Evolutionary conservation across 192 early-diverging fungal genomes (phyloP), one percentile per base, ranked within the genome.

Genomic region (Backusella tuberculispora): DNA sequence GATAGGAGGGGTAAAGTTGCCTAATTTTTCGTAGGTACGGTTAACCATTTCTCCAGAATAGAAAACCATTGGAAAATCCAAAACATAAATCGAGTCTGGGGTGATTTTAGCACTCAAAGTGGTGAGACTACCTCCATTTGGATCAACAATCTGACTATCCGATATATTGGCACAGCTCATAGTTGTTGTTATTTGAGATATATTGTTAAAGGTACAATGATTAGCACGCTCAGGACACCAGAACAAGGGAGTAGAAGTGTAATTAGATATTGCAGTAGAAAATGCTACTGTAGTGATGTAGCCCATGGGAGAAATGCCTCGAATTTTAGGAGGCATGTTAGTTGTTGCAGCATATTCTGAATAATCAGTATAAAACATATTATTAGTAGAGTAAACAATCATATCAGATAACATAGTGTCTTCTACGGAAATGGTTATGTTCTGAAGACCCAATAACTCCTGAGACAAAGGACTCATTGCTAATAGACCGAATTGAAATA

Each of bases 401-500:
- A 24, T 60, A 60, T 60, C 9, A 26, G 53, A 60, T 2, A 8
- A 60, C 17, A 1, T 46, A 60, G 7, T 4, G 21, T 60, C 53
- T 24, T 60, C 53, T 24, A 60, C 1, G 1, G 53, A 60, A 24
- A 60, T 0, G 21, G 53, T 60, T 26, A 24, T n/a, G 12, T 60
- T 60, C 13, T 24, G 21, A 26, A 60, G 21, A 4, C 53, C 53
- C 12, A 69, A 6, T 26, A 69, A 24, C 6, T 40, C 68, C 42
- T 47, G 68, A 46, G 68, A 69, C 15, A 29, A 12, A 12, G 68
- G 68, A 47, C 68, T 69, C 21, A 43, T 42, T 24, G 44, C n/a
- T 45, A 69, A 47, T 2, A 69, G 68, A 34, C 68, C 68, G 5
- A 69, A 7, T 26, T 69, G 68, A 26, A 69, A 47, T 14, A 69